Evolutionary conservation across 257 asterid genomes (phyloP).

Genomic region (Przewalskia tangutica): DNA sequence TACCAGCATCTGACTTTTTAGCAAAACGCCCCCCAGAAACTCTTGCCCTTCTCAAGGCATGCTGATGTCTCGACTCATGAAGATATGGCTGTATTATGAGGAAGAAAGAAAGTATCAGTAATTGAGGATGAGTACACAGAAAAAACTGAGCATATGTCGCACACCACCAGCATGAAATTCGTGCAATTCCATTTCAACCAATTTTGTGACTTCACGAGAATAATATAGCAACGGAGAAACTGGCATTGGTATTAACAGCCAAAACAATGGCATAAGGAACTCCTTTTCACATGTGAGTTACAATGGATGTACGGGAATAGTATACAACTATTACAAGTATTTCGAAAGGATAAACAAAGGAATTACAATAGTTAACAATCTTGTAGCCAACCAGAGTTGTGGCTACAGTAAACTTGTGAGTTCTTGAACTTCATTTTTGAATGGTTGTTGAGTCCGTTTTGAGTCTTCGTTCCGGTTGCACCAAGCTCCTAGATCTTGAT

Average conservation of each 20-base stretch:
- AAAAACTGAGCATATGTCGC: not conserved
- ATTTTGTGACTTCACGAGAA: not conserved
- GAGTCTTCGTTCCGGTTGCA: no score
- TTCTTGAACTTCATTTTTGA: no score
- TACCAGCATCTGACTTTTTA: conserved; percentile 40
- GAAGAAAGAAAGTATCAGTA: not conserved
- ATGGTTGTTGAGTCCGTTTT: no score
- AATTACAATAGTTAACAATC: no score
- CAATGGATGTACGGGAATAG: no score
- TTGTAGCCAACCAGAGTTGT: no score
- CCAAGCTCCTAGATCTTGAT: no score
- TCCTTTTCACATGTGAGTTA: no score
- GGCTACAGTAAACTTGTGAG: no score
- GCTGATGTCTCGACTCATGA: conserved; percentile 87
- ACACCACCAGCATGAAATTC: not conserved
- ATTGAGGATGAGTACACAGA: not conserved
- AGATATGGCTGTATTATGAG: conserved; percentile 65
- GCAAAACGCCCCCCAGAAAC: conserved; percentile 85
- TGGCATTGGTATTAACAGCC: not conserved
- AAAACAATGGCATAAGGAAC: not conserved
- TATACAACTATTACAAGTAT: no score
- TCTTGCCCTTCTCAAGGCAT: conserved; percentile 75
- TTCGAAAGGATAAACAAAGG: no score
- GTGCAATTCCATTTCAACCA: not conserved
- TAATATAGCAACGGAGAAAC: not conserved